phyloP scores from a whole-genome alignment of 768 basidiomycete species.

The Botryobasidium botryosum region DNA sequence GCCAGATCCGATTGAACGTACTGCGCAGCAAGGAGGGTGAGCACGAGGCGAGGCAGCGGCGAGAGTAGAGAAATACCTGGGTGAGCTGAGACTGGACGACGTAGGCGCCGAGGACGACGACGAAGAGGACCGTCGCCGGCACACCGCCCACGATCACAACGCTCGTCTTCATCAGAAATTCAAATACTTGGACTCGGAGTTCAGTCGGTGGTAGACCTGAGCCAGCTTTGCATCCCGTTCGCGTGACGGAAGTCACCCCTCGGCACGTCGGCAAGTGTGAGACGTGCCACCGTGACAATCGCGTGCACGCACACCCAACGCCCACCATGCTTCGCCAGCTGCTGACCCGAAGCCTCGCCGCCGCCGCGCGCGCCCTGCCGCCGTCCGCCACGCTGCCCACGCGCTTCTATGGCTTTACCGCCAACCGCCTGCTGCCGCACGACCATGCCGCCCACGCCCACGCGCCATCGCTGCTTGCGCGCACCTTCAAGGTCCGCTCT shows the following conservation, averaged over 20 bases:
- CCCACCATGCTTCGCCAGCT: neutral
- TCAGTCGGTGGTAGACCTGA: too few relatives aligned
- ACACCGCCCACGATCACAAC: too few relatives aligned
- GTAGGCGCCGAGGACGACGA: constrained; percentile 30
- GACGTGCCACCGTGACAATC: too few relatives aligned
- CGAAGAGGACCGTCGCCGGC: too few relatives aligned
- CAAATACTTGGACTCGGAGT: too few relatives aligned
- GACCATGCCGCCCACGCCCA: neutral
- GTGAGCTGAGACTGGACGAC: constrained; percentile 61
- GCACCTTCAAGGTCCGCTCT: constrained; percentile 90
- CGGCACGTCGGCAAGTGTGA: too few relatives aligned
- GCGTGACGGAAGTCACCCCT: too few relatives aligned
- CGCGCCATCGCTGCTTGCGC: constrained; percentile 4
- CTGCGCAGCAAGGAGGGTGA: constrained; percentile 22
- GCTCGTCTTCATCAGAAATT: too few relatives aligned
- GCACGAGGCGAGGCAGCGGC: neutral
- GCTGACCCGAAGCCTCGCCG: neutral
- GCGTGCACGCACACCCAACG: too few relatives aligned
- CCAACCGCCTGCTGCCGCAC: neutral
- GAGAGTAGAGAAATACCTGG: constrained; percentile 32
- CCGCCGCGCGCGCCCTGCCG: neutral
- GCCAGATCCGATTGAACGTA: constrained; percentile 61
- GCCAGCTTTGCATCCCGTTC: too few relatives aligned
- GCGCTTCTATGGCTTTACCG: neutral
- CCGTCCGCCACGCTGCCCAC: neutral